Evolutionary conservation across 495 filamentous ascomycete genomes (phyloP).

Genomic region (Bathelium albidoporum): DNA sequence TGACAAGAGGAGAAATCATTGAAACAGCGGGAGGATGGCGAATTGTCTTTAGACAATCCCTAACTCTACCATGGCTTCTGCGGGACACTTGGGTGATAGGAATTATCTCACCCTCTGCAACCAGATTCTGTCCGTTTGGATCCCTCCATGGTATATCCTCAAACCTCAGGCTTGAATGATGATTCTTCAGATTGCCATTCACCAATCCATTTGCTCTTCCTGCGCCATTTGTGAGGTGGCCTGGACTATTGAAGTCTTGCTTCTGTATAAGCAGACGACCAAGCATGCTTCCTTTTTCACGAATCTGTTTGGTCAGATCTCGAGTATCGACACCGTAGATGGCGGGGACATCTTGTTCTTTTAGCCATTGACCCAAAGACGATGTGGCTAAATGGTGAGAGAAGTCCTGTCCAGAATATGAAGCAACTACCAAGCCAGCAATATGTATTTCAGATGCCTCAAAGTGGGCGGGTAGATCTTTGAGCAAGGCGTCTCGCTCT

Average conservation of each 20-base stretch:
- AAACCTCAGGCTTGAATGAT: slow-evolving; percentile 45
- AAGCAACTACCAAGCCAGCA: slow-evolving; percentile 76
- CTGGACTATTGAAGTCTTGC: not conserved
- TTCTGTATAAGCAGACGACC: slow-evolving; percentile 73
- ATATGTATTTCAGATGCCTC: slow-evolving; percentile 88
- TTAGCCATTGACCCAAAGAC: slow-evolving; percentile 86
- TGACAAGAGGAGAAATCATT: not conserved
- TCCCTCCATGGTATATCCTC: slow-evolving; percentile 79
- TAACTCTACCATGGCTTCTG: too few species aligned
- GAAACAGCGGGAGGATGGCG: too few species aligned
- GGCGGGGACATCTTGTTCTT: slow-evolving; percentile 90
- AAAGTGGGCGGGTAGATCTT: slow-evolving; percentile 80
- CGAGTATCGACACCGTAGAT: slow-evolving; percentile 94
- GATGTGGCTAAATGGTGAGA: slow-evolving; percentile 86
- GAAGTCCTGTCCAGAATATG: slow-evolving; percentile 87
- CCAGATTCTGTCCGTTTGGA: slow-evolving; percentile 84
- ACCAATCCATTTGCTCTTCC: slow-evolving; percentile 10
- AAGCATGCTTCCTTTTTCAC: slow-evolving; percentile 91
- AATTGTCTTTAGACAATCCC: too few species aligned
- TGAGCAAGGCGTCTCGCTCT: slow-evolving; percentile 66
- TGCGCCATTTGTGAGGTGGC: slow-evolving; percentile 7
- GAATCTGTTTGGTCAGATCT: slow-evolving; percentile 84
- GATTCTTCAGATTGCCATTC: slow-evolving; percentile 40
- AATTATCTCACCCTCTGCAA: slow-evolving; percentile 70
- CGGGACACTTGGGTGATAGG: slow-evolving; percentile 13